These are phyloP conservation scores for Tolypocladium ovalisporum DNA, from an alignment of 2,329 filamentous ascomycete species.

Conservation along the genomic window DNA sequence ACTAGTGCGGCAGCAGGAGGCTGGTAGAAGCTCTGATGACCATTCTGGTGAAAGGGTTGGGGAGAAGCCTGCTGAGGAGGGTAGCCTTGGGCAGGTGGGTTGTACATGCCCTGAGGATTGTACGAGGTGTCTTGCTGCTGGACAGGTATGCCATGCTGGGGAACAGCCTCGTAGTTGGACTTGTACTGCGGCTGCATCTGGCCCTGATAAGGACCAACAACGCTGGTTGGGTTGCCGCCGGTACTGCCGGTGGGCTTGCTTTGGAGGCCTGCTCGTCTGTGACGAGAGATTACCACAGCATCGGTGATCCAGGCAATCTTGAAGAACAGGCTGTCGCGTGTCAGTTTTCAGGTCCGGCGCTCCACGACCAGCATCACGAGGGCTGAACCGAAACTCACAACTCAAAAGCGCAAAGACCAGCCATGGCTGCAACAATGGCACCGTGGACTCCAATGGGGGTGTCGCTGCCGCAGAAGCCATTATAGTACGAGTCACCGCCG, in stretches of 20 bases:
- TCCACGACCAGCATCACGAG: background rate
- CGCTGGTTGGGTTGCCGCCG: background rate
- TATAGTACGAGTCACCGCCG: background rate
- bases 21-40: background rate
- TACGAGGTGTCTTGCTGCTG: conserved; percentile 9
- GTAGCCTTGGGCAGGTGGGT: conserved; percentile 1
- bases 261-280: conserved; percentile 32
- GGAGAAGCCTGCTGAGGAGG: conserved; percentile 1
- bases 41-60: background rate
- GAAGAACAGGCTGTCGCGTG: conserved; percentile 26
- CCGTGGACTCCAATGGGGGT: background rate
- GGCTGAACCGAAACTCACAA: conserved; percentile 24
- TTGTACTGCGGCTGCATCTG: conserved; percentile 3
- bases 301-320: conserved; percentile 28
- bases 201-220: conserved; percentile 1
- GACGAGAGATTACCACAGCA: conserved; percentile 28
- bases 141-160: conserved; percentile 6
- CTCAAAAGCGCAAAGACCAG: conserved; percentile 28
- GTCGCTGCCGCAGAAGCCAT: background rate
- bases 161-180: conserved; percentile 5
- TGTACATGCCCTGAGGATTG: conserved; percentile 6
- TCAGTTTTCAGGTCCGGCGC: background rate
- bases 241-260: conserved; percentile 13
- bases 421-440: conserved; percentile 18
- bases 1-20: background rate